Evolutionary conservation across 2,329 filamentous ascomycete species (phyloP).

Genomic region (Alternaria conjuncta): DNA sequence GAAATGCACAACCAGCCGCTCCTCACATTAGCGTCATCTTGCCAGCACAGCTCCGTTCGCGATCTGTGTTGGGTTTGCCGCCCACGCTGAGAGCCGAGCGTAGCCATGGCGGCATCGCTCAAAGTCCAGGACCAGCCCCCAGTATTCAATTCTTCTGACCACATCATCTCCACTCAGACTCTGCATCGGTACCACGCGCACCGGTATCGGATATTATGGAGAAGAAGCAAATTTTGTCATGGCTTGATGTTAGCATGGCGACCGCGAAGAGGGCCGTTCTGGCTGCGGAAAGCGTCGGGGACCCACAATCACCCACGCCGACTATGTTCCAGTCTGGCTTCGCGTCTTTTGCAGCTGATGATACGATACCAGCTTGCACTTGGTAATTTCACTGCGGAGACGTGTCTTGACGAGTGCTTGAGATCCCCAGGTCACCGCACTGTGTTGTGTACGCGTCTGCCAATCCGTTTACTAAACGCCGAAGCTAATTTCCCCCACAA

Average conservation of each 20-base stretch:
- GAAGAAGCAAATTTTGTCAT: conserved; percentile 12
- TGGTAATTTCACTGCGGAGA: neutral
- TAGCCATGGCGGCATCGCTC: conserved; percentile 21
- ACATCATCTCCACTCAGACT: conserved; percentile 13
- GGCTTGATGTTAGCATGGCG: conserved; percentile 1
- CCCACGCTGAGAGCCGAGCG: conserved; percentile 22
- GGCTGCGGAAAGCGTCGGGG: conserved; percentile 28
- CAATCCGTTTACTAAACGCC: neutral
- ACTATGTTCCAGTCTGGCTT: neutral
- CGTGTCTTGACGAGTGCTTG: neutral
- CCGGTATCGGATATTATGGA: conserved; percentile 23
- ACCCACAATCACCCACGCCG: conserved; percentile 8
- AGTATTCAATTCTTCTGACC: conserved; percentile 12
- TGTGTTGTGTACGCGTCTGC: neutral
- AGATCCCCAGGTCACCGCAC: neutral
- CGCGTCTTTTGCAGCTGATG: neutral
- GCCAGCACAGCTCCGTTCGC: conserved; percentile 3
- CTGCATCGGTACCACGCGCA: conserved; percentile 6
- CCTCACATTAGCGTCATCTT: neutral
- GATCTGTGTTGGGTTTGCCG: conserved; percentile 7
- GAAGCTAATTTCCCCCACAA: neutral
- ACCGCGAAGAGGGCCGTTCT: conserved; percentile 21
- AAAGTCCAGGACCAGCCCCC: conserved; percentile 8
- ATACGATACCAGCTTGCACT: neutral
- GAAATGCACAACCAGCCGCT: neutral